Evolutionary conservation across 306 rosid species (phyloP).

Genomic region (Glycine soja): DNA sequence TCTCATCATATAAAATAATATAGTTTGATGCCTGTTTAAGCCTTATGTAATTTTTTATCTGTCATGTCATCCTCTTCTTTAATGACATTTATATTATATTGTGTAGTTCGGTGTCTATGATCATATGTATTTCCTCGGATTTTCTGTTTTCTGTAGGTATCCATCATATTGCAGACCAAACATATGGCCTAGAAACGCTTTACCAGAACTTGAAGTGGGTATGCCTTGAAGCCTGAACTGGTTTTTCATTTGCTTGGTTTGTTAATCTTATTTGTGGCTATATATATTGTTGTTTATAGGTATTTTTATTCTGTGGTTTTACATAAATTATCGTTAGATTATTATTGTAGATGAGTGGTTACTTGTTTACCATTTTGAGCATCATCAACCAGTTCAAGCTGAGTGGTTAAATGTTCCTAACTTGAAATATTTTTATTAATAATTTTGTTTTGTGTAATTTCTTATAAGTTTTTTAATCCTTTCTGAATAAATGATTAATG

Average conservation of each 20-base stretch:
- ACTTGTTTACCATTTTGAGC: conserved; percentile 10
- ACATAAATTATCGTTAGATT: conserved; percentile 5
- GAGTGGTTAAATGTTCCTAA: conserved; percentile 16
- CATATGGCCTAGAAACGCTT: conserved; percentile 80
- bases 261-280: conserved; percentile 35
- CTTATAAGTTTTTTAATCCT: conserved; percentile 10
- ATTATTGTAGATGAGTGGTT: conserved; percentile 27
- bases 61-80: conserved; percentile 3
- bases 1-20: conserved; percentile 14
- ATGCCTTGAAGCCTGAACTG: conserved; percentile 45
- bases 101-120: conserved; percentile 8
- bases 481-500: conserved; percentile 31
- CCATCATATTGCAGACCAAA: conserved; percentile 92
- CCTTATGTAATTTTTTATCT: conserved; percentile 9
- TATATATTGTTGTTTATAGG: conserved; percentile 19
- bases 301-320: conserved; percentile 1
- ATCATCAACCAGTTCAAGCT: conserved; percentile 26
- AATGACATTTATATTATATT: neutral
- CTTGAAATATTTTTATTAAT: conserved; percentile 21
- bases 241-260: conserved; percentile 31
- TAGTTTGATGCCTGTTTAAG: conserved; percentile 27
- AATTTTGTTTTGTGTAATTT: neutral
- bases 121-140: conserved; percentile 36
- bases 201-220: conserved; percentile 93
- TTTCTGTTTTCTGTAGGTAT: conserved; percentile 68